These are phyloP conservation scores for Pyrenula massariospora DNA, from an alignment of 495 filamentous ascomycete species.

Conservation along the genomic window DNA sequence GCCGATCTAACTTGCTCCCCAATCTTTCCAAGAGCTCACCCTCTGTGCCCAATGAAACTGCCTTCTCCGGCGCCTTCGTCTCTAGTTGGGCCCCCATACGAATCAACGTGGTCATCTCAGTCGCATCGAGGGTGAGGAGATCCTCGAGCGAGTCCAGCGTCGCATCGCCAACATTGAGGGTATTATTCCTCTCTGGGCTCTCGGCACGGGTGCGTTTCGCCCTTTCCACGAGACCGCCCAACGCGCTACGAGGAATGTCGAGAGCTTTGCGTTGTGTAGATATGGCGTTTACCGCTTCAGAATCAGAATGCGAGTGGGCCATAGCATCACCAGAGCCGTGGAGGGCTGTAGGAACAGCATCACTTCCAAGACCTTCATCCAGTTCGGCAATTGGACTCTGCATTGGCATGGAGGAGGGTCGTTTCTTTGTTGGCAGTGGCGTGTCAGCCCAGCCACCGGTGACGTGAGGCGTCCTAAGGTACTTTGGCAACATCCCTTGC, in stretches of 20 bases:
- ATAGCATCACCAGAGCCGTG: conserved; percentile 2
- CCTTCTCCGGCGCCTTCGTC: conserved; percentile 11
- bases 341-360: conserved; percentile 10
- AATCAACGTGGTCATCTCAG: conserved; percentile 7
- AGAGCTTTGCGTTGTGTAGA: conserved; percentile 10
- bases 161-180: conserved; percentile 40
- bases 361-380: conserved; percentile 19
- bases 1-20: conserved; percentile 44
- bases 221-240: conserved; percentile 43
- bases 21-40: conserved; percentile 45
- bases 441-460: conserved; percentile 44
- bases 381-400: conserved; percentile 12
- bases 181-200: conserved; percentile 13
- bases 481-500: not conserved
- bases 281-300: conserved; percentile 5
- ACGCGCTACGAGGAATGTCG: conserved; percentile 33
- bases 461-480: conserved; percentile 33
- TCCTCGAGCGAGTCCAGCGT: conserved; percentile 52
- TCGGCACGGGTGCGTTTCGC: conserved; percentile 17
- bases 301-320: not conserved
- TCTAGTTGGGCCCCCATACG: conserved; percentile 1
- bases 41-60: conserved; percentile 18
- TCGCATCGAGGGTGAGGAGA: conserved; percentile 32
- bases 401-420: not conserved
- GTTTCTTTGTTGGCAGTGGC: conserved; percentile 28